Evolutionary conservation across 2,329 filamentous ascomycete species (phyloP).

Genomic region (Periconia sp.): DNA sequence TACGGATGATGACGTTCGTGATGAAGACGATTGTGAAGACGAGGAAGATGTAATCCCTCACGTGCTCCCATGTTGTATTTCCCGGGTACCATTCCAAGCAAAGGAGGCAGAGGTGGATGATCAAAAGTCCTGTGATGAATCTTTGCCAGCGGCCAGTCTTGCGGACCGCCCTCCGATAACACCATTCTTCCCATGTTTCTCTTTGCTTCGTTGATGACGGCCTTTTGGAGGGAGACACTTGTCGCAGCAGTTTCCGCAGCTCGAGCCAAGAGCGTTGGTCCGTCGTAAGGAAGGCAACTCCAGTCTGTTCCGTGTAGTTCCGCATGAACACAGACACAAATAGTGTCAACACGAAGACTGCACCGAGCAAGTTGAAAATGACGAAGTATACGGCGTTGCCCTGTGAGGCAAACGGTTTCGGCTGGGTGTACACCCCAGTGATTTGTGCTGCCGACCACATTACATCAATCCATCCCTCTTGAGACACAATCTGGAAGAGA

Average conservation of each 20-base stretch:
- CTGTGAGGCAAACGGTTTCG: conserved; percentile 69
- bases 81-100: conserved; percentile 86
- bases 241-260: conserved; percentile 85
- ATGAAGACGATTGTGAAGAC: conserved; percentile 82
- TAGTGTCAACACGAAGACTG: conserved; percentile 93
- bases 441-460: conserved; percentile 84
- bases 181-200: conserved; percentile 85
- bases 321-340: conserved; percentile 99
- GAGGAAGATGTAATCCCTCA: conserved; percentile 79
- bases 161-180: conserved; percentile 90
- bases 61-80: conserved; percentile 70
- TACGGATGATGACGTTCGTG: conserved; percentile 80
- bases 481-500: conserved; percentile 97
- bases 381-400: conserved; percentile 95
- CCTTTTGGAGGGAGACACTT: conserved; percentile 93
- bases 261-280: conserved; percentile 98
- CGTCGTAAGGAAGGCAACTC: conserved; percentile 91
- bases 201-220: conserved; percentile 78
- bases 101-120: conserved; percentile 82
- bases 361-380: conserved; percentile 92
- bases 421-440: conserved; percentile 76
- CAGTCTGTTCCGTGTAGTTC: conserved; percentile 98
- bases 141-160: conserved; percentile 94
- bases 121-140: conserved; percentile 77
- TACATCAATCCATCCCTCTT: conserved; percentile 98